These are phyloP conservation scores for Cornus kousa DNA, from an alignment of 148 eudicot genomes.

Conservation along the genomic window DNA sequence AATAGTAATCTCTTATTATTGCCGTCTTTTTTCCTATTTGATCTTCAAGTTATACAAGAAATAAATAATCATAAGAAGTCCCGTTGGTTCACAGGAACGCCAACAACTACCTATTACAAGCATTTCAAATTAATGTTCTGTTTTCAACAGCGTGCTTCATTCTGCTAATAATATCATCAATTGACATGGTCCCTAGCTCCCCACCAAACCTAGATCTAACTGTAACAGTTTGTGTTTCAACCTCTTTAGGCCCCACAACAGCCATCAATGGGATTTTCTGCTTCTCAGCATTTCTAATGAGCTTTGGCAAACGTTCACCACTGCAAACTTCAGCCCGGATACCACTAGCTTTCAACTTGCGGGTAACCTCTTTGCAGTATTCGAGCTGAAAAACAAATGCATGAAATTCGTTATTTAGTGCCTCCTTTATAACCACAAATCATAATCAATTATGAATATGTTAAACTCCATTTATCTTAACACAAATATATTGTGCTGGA, in stretches of 20 bases:
- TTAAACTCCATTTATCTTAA: no score
- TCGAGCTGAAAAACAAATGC: constrained; percentile 43
- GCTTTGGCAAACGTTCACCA: constrained; percentile 89
- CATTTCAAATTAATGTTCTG: constrained; percentile 51
- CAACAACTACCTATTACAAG: neutral
- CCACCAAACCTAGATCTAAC: constrained; percentile 88
- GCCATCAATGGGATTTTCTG: constrained; percentile 93
- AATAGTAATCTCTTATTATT: neutral
- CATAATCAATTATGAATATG: neutral
- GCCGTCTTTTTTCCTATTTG: neutral
- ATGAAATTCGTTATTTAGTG: neutral
- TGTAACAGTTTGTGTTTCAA: constrained; percentile 71
- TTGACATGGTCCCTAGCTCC: constrained; percentile 68
- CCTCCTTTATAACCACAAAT: neutral
- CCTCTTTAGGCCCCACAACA: constrained; percentile 85
- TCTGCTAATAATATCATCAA: constrained; percentile 60
- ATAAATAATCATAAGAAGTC: neutral
- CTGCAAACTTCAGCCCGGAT: constrained; percentile 83
- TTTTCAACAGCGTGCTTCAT: constrained; percentile 49
- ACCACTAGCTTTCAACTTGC: constrained; percentile 56
- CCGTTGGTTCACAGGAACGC: neutral
- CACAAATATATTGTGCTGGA: no score
- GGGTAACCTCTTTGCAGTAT: constrained; percentile 62
- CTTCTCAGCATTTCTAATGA: constrained; percentile 84
- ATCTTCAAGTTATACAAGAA: neutral